Conservation (phyloP, 1,284 basidiomycete species). For the Irpex rosettiformis region DNA sequence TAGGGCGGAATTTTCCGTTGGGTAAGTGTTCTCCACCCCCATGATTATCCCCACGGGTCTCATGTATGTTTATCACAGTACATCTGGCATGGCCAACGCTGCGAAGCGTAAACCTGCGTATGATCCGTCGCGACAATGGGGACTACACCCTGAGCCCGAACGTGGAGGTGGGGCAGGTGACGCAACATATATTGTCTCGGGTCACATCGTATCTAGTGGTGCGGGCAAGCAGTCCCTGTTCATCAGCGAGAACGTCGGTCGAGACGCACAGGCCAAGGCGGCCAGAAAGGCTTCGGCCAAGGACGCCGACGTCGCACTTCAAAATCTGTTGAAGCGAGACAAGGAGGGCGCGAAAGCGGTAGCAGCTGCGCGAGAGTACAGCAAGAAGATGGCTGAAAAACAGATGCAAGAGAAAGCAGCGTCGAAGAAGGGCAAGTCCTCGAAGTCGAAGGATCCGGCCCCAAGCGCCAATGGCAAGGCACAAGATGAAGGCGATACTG, state of each 20-base stretch:
- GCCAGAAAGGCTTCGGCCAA: constrained; percentile 56
- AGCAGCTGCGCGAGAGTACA: constrained; percentile 49
- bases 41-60: constrained; percentile 1
- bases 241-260: constrained; percentile 64
- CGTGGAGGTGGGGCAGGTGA: constrained; percentile 36
- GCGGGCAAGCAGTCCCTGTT: constrained; percentile 46
- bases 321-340: constrained; percentile 56
- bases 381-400: constrained; percentile 22
- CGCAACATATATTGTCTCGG: constrained; percentile 81
- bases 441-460: constrained; percentile 22
- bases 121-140: constrained; percentile 69
- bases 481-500: constrained; percentile 10
- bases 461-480: constrained; percentile 9
- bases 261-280: constrained; percentile 70
- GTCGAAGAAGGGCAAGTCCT: constrained; percentile 19
- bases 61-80: constrained; percentile 40
- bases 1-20: constrained; percentile 79
- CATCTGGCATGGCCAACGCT: constrained; percentile 60
- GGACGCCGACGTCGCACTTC: constrained; percentile 59
- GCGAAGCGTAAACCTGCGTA: constrained; percentile 53
- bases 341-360: constrained; percentile 61
- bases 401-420: constrained; percentile 23
- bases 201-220: constrained; percentile 58
- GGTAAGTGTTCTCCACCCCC: constrained; percentile 44
- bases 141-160: constrained; percentile 52